Base-by-base conservation (phyloP, 1,139 yeast genomes). In the Hyphopichia fennica region DNA sequence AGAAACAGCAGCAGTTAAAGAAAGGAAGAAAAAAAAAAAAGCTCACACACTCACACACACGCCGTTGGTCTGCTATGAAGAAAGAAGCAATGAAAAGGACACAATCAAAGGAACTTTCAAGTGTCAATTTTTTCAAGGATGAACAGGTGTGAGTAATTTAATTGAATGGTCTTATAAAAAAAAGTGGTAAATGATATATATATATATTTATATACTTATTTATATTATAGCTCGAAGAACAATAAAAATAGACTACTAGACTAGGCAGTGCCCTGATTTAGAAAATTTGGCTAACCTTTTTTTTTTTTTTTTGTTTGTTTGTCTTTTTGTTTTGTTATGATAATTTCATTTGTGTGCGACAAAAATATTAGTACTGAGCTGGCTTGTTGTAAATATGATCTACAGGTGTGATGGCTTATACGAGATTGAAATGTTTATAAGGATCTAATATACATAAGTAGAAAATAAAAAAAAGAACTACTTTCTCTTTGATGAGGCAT, bases 401-500 rank as follows among this genome's bases (percentile, higher is more conserved):
- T 11, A 25, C 4, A 25, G 28, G 11, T n/a, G n/a, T n/a, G n/a
- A n/a, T n/a, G n/a, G n/a, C n/a, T 25, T 25, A 25, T 25, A 25
- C 28, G 28, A 25, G 4, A 25, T 25, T 25, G 23, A 9, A 7
- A 22, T 22, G 28, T 25, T 25, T 25, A 25, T 25, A 10, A 25
- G 11, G 11, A 10, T 8, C 28, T 25, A 25, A n/a, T 25, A 25
- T 25, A 25, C 28, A 25, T 25, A 8, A 11, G n/a, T n/a, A 25
- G 13, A 7, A 25, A 11, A n/a, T 9, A 3, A 29, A 15, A 4
- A n/a, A 11, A 13, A 7, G n/a, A 16, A 33, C n/a, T 17, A 33
- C 25, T 20, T 27, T 15, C 27, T 64, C 69, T 65, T 66, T 18
- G 72, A 63, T 9, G 79, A 71, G 19, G 89, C 76, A 58, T 93